phyloP scores from a whole-genome alignment of 176 grass and related monocot genomes.

The Zizania latifolia region DNA sequence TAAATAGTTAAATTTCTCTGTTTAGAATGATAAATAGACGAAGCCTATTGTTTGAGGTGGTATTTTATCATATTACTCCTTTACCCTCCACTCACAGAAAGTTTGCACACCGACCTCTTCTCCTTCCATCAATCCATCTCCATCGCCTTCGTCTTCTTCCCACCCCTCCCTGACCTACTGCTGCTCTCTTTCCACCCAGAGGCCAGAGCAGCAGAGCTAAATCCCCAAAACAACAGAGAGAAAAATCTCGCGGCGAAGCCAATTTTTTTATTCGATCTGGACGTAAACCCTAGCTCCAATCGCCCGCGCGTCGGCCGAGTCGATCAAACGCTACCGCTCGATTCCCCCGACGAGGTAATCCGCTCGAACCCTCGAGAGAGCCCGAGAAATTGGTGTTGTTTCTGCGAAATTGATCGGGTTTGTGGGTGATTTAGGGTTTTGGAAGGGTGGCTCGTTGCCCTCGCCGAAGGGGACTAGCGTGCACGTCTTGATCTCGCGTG shows the following conservation, averaged over 20 bases:
- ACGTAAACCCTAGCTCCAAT: not conserved
- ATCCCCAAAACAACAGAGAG: conserved; percentile 1
- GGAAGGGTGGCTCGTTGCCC: conserved; percentile 17
- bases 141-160: not conserved
- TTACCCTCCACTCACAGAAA: not conserved
- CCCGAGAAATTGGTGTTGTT: conserved; percentile 3
- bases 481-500: conserved; percentile 18
- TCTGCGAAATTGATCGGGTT: conserved; percentile 5
- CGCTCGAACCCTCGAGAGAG: not conserved
- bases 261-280: not conserved
- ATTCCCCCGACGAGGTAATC: conserved; percentile 30
- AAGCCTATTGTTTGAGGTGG: no score
- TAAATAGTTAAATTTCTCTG: no score
- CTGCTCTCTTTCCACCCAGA: not conserved
- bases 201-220: not conserved
- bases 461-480: not conserved
- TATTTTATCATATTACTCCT: no score
- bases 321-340: not conserved
- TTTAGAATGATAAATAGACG: no score
- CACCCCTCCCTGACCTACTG: not conserved
- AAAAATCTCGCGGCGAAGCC: conserved; percentile 1
- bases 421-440: conserved; percentile 3
- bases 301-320: not conserved
- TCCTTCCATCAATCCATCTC: not conserved
- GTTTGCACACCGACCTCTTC: not conserved